Conservation (phyloP, 1,284 basidiomycete genomes). For the Trichosporon asahii region DNA sequence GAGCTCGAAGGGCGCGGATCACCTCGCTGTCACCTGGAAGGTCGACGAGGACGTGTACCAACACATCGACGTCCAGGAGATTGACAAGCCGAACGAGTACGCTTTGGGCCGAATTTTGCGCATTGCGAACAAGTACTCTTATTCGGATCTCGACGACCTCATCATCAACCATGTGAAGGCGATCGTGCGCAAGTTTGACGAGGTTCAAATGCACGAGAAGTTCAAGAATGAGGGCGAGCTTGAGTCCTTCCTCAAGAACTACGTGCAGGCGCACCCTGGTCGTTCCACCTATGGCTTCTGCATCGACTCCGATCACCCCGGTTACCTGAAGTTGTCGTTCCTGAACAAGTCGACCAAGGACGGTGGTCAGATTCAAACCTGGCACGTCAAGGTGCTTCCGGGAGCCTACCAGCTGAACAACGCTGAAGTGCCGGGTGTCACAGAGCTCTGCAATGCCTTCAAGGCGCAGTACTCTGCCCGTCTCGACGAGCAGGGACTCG, state of each 20-base stretch:
- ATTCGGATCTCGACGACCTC: slow-evolving; percentile 93
- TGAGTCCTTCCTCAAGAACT: slow-evolving; percentile 84
- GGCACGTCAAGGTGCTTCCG: slow-evolving; percentile 85
- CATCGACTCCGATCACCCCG: slow-evolving; percentile 82
- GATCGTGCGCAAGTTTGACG: slow-evolving; percentile 89
- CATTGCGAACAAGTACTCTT: slow-evolving; percentile 76
- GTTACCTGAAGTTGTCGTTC: slow-evolving; percentile 92
- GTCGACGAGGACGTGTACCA: slow-evolving; percentile 96
- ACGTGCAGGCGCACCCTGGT: slow-evolving; percentile 85
- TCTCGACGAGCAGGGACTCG: slow-evolving; percentile 48
- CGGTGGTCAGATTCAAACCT: slow-evolving; percentile 65
- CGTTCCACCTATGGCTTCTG: slow-evolving; percentile 96
- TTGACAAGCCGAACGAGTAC: slow-evolving; percentile 64
- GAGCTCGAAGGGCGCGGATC: slow-evolving; percentile 88
- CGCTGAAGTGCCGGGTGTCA: slow-evolving; percentile 80
- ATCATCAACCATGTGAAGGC: slow-evolving; percentile 97
- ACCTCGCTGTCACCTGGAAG: slow-evolving; percentile 98
- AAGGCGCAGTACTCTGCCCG: slow-evolving; percentile 66
- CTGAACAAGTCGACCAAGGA: slow-evolving; percentile 74
- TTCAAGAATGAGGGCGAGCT: slow-evolving; percentile 88
- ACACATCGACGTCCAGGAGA: slow-evolving; percentile 92
- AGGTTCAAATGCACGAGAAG: slow-evolving; percentile 93
- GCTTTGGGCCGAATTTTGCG: slow-evolving; percentile 68
- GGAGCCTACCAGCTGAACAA: slow-evolving; percentile 87
- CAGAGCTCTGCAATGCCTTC: slow-evolving; percentile 91